A percentile compares a stretch with the other conserved stretches of the same genome.
Evolutionary conservation across 2,329 filamentous ascomycete species (phyloP).

Genomic region (Apiospora rasikravindrae): DNA sequence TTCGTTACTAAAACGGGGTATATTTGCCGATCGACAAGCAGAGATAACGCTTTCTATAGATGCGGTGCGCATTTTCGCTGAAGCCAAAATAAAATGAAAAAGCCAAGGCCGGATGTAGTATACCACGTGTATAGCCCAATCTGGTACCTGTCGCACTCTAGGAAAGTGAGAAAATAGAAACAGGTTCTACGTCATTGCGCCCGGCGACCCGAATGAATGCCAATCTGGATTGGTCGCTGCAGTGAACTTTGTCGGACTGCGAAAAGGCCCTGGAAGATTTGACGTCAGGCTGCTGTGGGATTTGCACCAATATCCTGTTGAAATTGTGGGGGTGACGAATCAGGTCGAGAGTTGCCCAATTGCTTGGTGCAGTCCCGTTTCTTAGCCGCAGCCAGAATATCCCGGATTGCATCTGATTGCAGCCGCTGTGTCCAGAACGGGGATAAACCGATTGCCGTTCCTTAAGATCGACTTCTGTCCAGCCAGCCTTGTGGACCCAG

Average conservation of each 20-base stretch:
- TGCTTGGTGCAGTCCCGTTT: background rate
- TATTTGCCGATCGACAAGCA: conserved; percentile 2
- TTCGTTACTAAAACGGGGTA: conserved; percentile 9
- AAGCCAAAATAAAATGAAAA: background rate
- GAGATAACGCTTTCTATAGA: conserved; percentile 16
- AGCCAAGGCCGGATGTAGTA: background rate
- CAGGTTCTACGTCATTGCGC: background rate
- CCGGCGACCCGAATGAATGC: background rate
- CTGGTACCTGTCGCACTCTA: background rate
- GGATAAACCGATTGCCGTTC: conserved; percentile 4
- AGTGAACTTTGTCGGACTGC: background rate
- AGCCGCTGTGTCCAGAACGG: background rate
- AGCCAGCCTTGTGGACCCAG: conserved; percentile 14
- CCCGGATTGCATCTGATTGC: background rate
- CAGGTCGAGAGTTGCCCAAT: background rate
- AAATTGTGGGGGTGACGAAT: conserved; percentile 16
- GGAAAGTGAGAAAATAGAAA: background rate
- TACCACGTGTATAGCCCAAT: background rate
- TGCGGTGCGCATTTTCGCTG: background rate
- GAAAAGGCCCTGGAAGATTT: background rate
- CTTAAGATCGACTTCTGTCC: background rate
- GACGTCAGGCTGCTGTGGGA: conserved; percentile 13
- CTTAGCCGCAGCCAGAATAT: background rate
- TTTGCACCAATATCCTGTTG: background rate
- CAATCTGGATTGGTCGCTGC: background rate